These are phyloP conservation scores for Penicillium sp. DNA, from an alignment of 2,329 filamentous ascomycete genomes.

Conservation along the genomic window DNA sequence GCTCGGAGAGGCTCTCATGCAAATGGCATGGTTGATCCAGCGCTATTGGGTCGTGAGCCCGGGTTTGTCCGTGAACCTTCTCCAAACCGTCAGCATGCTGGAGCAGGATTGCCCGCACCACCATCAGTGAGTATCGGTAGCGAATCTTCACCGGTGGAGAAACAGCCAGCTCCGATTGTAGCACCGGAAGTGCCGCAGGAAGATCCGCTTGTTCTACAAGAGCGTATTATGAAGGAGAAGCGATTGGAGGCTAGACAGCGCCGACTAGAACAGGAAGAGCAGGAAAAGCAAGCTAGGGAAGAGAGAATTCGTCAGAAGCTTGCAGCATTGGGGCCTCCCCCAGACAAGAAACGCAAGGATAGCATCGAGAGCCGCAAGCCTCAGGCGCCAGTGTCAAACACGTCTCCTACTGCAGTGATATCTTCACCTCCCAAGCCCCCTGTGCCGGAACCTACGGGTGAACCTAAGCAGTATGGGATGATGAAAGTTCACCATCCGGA, in stretches of 20 bases:
- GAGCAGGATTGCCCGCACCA: slow-evolving; percentile 32
- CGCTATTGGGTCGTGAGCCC: slow-evolving; percentile 30
- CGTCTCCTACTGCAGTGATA: slow-evolving; percentile 32
- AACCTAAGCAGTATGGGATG: slow-evolving; percentile 61
- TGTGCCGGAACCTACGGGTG: slow-evolving; percentile 57
- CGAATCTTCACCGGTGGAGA: slow-evolving; percentile 25
- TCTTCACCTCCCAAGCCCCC: slow-evolving; percentile 60
- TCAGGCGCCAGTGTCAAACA: slow-evolving; percentile 13
- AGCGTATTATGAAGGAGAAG: slow-evolving; percentile 62
- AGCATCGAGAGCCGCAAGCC: slow-evolving; percentile 27
- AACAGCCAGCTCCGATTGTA: slow-evolving; percentile 17
- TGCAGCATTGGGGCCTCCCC: slow-evolving; percentile 52
- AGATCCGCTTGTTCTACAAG: slow-evolving; percentile 54
- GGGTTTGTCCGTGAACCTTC: slow-evolving; percentile 24
- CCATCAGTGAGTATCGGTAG: slow-evolving; percentile 26
- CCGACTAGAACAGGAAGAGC: slow-evolving; percentile 54
- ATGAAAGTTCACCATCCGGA: slow-evolving; percentile 63
- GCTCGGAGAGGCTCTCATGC: slow-evolving; percentile 40
- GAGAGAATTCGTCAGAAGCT: slow-evolving; percentile 60
- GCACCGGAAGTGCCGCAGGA: slow-evolving; percentile 31
- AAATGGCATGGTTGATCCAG: slow-evolving; percentile 32
- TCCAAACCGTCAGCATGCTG: slow-evolving; percentile 27
- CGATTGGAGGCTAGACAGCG: slow-evolving; percentile 57
- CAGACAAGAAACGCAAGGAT: slow-evolving; percentile 37
- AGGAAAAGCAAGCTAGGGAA: slow-evolving; percentile 57